Evolutionary conservation across 208 protist genomes (phyloP).

Genomic region (Acanthamoeba castellanii): DNA sequence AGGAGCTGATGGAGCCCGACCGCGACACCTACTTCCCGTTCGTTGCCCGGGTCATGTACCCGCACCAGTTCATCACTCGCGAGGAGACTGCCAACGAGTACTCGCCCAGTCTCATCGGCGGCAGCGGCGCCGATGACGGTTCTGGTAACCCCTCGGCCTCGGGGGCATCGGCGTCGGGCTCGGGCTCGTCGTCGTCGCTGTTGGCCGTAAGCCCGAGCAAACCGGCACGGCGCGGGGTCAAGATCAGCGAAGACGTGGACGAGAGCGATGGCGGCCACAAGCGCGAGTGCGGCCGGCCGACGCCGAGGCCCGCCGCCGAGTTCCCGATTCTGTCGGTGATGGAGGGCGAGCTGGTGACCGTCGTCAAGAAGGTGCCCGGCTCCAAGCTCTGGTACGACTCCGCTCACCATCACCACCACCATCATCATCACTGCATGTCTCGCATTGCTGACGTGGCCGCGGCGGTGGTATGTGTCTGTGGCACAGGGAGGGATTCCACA

Average conservation of each 20-base stretch:
- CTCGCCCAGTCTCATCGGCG: neutral
- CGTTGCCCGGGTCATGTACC: constrained; percentile 26
- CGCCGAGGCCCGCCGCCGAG: neutral
- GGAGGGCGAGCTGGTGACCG: constrained; percentile 44
- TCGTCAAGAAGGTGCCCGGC: constrained; percentile 17
- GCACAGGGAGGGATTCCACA: constrained; percentile 13
- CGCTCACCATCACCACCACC: neutral
- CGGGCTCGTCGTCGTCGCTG: neutral
- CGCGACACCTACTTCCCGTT: constrained; percentile 23
- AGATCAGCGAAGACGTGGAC: neutral
- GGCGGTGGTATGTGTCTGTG: neutral
- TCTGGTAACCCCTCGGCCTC: neutral
- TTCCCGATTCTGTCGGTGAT: constrained; percentile 17
- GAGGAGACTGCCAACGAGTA: neutral
- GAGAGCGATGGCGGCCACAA: neutral
- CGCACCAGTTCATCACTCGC: constrained; percentile 35
- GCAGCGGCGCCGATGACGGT: too few species aligned
- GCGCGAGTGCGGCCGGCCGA: neutral
- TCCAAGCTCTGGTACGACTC: neutral
- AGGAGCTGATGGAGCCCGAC: neutral
- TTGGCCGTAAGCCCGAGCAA: neutral
- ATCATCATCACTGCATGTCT: neutral
- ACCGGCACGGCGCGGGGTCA: neutral
- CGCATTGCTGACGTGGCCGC: neutral
- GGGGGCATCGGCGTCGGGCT: too few species aligned